Evolutionary conservation across 805 yeast species (phyloP), one percentile per base, ranked within the genome.

Genomic region (Saccharomycodes ludwigii): DNA sequence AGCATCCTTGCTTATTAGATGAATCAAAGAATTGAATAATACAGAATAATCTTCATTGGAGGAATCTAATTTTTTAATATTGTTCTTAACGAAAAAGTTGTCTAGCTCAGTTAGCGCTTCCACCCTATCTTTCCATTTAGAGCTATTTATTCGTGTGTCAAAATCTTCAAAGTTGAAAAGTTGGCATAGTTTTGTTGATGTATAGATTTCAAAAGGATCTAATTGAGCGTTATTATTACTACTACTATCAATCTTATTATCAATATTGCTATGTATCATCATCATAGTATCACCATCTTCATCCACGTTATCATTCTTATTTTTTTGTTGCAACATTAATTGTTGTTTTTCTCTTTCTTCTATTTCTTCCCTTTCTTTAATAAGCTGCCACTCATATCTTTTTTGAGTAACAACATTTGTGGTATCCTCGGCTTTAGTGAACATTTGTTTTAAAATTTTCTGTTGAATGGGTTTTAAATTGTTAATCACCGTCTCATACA

Each of bases 61-160:
- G 6, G 60, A 55, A n/a, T 59, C 61, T 29, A 76, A 47, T 40
- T 66, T 76, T 27, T 76, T 61, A 2, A 72, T 71, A 27, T 77
- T 73, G 15, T 60, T 56, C 18, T 72, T 58, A 9, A 61, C 56
- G n/a, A n/a, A n/a, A 5, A 5, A 16, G 13, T 53, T 50, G 21
- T 62, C 65, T 7, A 66, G 49, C 39, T 74, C 85, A 29, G 82
- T 88, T 34, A 91, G 61, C 0, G 70, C 83, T 42, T 82, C 95
- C 36, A 81, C 84, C 40, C 98, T 66, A 32, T 86, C 96, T 48
- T 85, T 84, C 98, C 98, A 91, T 46, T 78, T 76, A 1, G 74
- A 39, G 2, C 86, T 75, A 1, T 62, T 50, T 20, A 84, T 56
- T 41, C 73, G 60, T 2, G 61, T 47, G 18, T 64, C 45, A 35